Evolutionary conservation across 495 filamentous ascomycete species (phyloP).

Genomic region (Immersiella caudata): DNA sequence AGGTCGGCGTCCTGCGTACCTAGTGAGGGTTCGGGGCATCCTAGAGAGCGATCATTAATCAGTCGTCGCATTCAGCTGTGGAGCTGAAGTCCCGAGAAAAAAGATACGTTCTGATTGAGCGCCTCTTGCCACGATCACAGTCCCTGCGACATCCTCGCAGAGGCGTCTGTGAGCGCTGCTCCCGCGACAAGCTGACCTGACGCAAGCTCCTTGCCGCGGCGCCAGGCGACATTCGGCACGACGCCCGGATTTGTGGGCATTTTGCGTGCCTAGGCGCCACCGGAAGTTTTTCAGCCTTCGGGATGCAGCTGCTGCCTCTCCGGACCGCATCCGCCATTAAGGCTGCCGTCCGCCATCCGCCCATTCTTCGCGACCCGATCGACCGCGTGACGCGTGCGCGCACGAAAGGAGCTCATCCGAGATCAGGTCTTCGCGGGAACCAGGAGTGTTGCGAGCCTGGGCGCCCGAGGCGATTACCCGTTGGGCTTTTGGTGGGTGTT

Average conservation of each 20-base stretch:
- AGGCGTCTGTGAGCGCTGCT: too few relatives aligned
- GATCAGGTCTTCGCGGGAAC: neutral
- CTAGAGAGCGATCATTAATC: neutral
- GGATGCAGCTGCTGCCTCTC: neutral
- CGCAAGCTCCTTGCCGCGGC: neutral
- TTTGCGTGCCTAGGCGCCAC: neutral
- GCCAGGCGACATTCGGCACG: neutral
- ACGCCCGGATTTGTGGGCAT: neutral
- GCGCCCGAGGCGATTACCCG: neutral
- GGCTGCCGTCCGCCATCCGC: neutral
- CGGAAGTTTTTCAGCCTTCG: neutral
- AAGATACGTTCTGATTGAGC: neutral
- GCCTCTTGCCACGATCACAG: neutral
- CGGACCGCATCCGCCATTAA: neutral
- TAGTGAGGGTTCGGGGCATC: neutral
- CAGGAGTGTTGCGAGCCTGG: neutral
- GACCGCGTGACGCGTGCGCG: neutral
- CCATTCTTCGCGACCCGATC: neutral
- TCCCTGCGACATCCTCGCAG: neutral
- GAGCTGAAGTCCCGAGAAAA: neutral
- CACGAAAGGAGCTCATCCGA: neutral
- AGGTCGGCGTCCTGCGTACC: neutral
- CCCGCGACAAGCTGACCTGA: neutral
- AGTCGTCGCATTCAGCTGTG: neutral
- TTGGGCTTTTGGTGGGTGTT: conserved; percentile 15